These are phyloP conservation scores for Gamsiella multidivaricata DNA, from an alignment of 192 early-diverging fungal genomes.

Conservation along the genomic window DNA sequence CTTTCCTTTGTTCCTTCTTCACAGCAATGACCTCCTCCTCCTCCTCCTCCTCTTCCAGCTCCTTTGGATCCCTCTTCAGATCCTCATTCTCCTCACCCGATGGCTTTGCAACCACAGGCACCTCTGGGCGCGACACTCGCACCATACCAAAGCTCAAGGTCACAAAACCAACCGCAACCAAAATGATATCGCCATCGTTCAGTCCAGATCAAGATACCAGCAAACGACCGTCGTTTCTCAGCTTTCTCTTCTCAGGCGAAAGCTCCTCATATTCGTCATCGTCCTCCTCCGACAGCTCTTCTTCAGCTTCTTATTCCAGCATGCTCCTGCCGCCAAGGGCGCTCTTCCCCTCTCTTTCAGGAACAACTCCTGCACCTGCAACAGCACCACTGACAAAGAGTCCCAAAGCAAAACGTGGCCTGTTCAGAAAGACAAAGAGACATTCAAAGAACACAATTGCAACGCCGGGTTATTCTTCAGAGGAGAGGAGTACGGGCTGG, in stretches of 20 bases:
- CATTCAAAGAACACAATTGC: background rate
- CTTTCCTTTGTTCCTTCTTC: background rate
- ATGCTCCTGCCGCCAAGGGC: constrained; percentile 8
- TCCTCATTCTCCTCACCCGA: background rate
- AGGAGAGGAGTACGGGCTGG: constrained; percentile 9
- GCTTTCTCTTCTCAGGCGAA: background rate
- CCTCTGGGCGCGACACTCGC: background rate
- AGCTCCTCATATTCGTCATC: background rate
- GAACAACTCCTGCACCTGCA: background rate
- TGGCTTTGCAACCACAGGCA: background rate
- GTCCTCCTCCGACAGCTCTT: background rate
- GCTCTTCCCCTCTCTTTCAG: background rate
- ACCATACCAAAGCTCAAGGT: constrained; percentile 5
- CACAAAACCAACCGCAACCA: constrained; percentile 10
- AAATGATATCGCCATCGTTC: too few species aligned
- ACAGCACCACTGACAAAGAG: background rate
- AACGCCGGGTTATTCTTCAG: background rate
- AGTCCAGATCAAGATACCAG: constrained; percentile 4
- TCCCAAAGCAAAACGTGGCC: constrained; percentile 5
- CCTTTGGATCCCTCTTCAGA: constrained; percentile 13
- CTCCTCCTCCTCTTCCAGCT: background rate
- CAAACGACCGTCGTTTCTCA: constrained; percentile 2
- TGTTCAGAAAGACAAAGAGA: constrained; percentile 12
- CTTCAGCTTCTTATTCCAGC: background rate
- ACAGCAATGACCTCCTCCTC: background rate